A percentile compares a stretch with the other conserved stretches of the same genome.
Conservation (phyloP, 2,329 filamentous ascomycete species). For the Akanthomyces lecanii region DNA sequence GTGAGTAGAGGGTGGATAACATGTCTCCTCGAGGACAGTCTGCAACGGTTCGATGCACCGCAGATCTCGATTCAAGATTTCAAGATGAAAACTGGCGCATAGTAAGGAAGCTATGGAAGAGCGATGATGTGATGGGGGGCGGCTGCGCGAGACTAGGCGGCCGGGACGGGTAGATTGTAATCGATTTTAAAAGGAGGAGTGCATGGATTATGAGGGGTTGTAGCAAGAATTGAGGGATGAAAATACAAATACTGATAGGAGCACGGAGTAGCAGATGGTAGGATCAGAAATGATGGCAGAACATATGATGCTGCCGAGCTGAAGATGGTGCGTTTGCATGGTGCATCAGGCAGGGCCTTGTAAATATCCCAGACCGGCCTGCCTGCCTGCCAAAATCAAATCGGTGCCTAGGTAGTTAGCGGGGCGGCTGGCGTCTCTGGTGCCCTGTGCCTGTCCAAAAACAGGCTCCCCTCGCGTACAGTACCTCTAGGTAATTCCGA, state of each 20-base stretch:
- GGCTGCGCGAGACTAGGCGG: not conserved
- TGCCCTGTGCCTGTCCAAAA: too few relatives aligned
- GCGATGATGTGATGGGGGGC: not conserved
- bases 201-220: not conserved
- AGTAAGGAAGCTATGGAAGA: not conserved
- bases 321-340: not conserved
- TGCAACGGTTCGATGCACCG: not conserved
- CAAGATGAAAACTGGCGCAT: not conserved
- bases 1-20: conserved; percentile 13
- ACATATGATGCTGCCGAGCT: not conserved
- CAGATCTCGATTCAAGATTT: not conserved
- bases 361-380: too few relatives aligned
- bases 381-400: not conserved
- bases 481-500: too few relatives aligned
- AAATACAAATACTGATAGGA: conserved; percentile 5
- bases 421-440: too few relatives aligned
- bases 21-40: not conserved
- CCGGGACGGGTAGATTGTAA: not conserved
- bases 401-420: too few relatives aligned
- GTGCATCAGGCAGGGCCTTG: not conserved
- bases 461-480: too few relatives aligned
- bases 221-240: not conserved
- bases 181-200: not conserved
- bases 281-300: not conserved
- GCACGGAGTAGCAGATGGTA: not conserved